Conservation (phyloP, 352 stramenopile genomes). For the Phytopythium litorale region DNA sequence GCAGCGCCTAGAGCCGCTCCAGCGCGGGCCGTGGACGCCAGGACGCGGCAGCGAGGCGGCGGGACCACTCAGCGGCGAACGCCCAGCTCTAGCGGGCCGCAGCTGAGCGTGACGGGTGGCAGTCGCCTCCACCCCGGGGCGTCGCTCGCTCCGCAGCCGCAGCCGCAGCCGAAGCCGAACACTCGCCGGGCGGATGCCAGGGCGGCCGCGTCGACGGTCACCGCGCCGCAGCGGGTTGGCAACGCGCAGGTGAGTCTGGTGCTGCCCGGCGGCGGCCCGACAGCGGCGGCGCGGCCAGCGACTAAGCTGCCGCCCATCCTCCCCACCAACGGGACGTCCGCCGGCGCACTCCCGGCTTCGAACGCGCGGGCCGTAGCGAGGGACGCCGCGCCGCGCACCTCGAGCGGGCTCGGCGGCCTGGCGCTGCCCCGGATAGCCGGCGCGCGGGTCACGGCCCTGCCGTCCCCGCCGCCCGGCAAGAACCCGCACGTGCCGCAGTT, state of each 20-base stretch:
- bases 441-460: constrained; percentile 16
- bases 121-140: not conserved
- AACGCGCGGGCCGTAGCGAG: not conserved
- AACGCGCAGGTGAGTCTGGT: not conserved
- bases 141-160: not conserved
- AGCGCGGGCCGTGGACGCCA: not conserved
- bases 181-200: not conserved
- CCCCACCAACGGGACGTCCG: not conserved
- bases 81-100: not conserved
- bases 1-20: not conserved
- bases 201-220: not conserved
- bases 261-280: not conserved
- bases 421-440: constrained; percentile 30
- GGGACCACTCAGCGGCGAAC: not conserved
- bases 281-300: not conserved
- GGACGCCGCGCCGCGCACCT: not conserved
- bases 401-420: constrained; percentile 7
- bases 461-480: constrained; percentile 32
- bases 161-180: not conserved
- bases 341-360: not conserved
- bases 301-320: not conserved
- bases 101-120: not conserved
- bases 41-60: not conserved
- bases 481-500: constrained; percentile 50
- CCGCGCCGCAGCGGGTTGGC: not conserved